Evolutionary conservation across 805 yeast species (phyloP), one percentile per base, ranked within the genome.

Genomic region (Lipomyces sp.): DNA sequence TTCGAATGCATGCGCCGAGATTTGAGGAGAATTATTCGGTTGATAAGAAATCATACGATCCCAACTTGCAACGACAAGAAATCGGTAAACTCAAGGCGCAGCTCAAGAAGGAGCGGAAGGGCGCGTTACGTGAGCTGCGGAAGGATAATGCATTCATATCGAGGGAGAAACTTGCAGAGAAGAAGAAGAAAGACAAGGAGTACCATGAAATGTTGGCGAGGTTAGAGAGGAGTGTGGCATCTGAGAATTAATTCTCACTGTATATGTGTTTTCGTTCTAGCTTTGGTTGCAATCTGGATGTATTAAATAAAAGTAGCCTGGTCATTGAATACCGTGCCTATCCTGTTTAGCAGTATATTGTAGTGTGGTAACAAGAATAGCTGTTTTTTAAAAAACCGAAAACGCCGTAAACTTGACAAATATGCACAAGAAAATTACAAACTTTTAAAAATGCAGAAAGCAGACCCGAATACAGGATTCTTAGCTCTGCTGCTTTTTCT

Each of bases 21-120:
- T 93, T 84, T 67, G 97, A 91, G 70, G 98, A 88, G 64, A 88
- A 89, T 74, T 93, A 83, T 79, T 91, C 90, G 71, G 96, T 96
- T 49, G 96, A 88, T 65, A 86, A 82, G 79, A 90, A 86, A 72
- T 86, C 95, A 7, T 85, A 88, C 68, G 96, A 91, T 67, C 78
- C 84, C 45, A 85, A 90, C 66, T 76, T 82, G 60, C 82, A 84
- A 53, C 78, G 93, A 69, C 86, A 82, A 60, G 98, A 93, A 68
- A 70, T 86, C 61, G 77, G 76, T 66, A 93, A 93, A 75, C 78
- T 91, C 74, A 80, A 79, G 70, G 82, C 84, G 19, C 87, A 86
- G 71, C 72, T 89, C 69, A 93, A 93, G 81, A 85, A 89, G 70
- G 98, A 93, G 71, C 81, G 83, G 66, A 93, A 93, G 72, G 79